Evolutionary conservation across 1,284 basidiomycete genomes (phyloP), one percentile per base, ranked within the genome.

Genomic region (Ganoderma multipileum): DNA sequence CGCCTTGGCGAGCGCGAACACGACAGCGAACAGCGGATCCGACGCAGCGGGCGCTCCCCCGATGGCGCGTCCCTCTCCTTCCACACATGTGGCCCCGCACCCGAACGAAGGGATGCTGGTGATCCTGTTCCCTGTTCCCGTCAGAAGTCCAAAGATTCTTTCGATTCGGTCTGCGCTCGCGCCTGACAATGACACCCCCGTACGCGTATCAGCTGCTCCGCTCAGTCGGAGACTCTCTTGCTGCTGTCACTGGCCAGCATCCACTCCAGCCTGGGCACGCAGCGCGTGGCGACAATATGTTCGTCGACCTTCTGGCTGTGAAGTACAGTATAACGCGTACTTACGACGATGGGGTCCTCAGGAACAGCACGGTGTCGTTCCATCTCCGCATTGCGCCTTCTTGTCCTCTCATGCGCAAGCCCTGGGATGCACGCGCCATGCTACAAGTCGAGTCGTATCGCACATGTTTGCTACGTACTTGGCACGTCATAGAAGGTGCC

Each of bases 391-490:
- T 16, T 38, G 3, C 20, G 33, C 18, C 54, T 28, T 14, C n/a
- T n/a, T n/a, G n/a, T n/a, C 23, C 4, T 20, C 23, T 26, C 47
- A 52, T 52, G 47, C 23, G 47, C 23, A 26, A 23, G 23, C 11
- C 11, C 47, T 52, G 23, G 23, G 18, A 23, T n/a, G 20, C 44
- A 28, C 26, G 30, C 55, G 55, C 20, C 33, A 9, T 38, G 33
- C 36, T 38, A 9, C 18, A 14, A 30, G 33, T 38, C 38, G 12
- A 16, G 61, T 62, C 61, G 61, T 20, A 20, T 36, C 20, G n/a
- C 44, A 18, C 30, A 44, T 42, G 42, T 50, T 62, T 38, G n/a
- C 44, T 52, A 62, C 61, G 61, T 62, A 62, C 61, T 62, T 62
- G 44, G 61, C 61, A 62, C 26, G 61, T 61, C 60, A 58, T 58